Conservation (phyloP, 2,329 filamentous ascomycete genomes). For the Trichoderma endophyticum region DNA sequence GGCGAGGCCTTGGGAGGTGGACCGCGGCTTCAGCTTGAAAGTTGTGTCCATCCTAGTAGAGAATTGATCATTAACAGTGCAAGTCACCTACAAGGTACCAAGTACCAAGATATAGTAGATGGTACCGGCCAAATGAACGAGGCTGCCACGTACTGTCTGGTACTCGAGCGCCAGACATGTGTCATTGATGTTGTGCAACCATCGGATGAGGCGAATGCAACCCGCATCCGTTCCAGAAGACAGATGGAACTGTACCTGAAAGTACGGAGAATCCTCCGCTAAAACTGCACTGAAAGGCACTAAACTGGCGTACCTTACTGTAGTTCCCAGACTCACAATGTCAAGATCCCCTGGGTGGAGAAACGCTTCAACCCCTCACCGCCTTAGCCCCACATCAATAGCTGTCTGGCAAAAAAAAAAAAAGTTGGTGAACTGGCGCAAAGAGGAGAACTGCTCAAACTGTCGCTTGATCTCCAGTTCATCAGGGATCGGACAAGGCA, state of each 20-base stretch:
- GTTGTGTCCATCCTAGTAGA: neutral
- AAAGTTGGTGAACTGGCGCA: slow-evolving; percentile 3
- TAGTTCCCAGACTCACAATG: neutral
- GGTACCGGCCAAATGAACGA: neutral
- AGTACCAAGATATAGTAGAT: neutral
- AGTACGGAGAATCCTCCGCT: neutral
- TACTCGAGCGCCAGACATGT: neutral
- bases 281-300: neutral
- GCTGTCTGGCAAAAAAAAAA: slow-evolving; percentile 5
- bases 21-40: slow-evolving; percentile 1
- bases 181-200: slow-evolving; percentile 1
- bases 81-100: neutral
- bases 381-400: slow-evolving; percentile 10
- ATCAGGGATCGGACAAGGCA: neutral
- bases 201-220: neutral
- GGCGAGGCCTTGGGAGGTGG: neutral
- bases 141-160: neutral
- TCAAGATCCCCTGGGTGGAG: slow-evolving; percentile 8
- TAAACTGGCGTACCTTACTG: neutral
- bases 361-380: neutral
- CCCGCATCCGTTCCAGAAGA: neutral
- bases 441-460: slow-evolving; percentile 2
- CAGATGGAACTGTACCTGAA: neutral
- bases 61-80: neutral
- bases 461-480: neutral